phyloP scores from a whole-genome alignment of 139 green algal genomes.

The Chlorokybus atmophyticus region DNA sequence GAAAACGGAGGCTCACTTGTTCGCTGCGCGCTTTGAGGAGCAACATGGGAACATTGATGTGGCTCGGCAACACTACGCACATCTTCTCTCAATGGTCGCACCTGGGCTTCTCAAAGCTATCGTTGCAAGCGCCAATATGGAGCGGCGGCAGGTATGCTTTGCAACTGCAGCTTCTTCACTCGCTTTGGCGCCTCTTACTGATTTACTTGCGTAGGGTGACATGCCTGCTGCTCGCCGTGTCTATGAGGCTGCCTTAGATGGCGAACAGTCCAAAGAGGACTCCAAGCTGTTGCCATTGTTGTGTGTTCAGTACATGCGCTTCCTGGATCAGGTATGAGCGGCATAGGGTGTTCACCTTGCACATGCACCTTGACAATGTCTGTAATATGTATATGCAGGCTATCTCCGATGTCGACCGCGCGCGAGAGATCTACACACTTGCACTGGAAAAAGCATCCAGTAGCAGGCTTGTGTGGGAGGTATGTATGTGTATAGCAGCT shows the following conservation, averaged over 20 bases:
- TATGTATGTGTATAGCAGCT: too few species aligned
- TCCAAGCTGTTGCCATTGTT: conserved; percentile 37
- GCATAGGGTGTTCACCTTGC: too few species aligned
- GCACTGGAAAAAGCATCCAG: too few species aligned
- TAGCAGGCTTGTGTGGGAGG: too few species aligned
- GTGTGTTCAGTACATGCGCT: conserved; percentile 48
- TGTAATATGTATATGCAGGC: too few species aligned
- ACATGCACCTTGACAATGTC: too few species aligned
- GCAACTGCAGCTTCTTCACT: too few species aligned
- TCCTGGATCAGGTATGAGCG: too few species aligned
- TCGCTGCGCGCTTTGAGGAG: conserved; percentile 56
- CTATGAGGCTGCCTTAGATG: conserved; percentile 36
- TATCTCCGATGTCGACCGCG: too few species aligned
- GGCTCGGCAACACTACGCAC: conserved; percentile 30
- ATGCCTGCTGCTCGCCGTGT: conserved; percentile 2
- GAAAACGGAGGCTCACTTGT: conserved; percentile 45
- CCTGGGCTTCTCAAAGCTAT: conserved; percentile 40
- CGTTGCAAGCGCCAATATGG: conserved; percentile 19
- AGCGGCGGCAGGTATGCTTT: conserved; percentile 13
- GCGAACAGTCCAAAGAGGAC: conserved; percentile 34
- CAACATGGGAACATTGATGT: conserved; percentile 33
- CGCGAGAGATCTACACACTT: too few species aligned
- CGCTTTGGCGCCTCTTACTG: too few species aligned
- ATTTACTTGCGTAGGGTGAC: too few species aligned
- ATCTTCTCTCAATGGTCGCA: conserved; percentile 32